phyloP scores from a whole-genome alignment of 129 eudicot species.

The Flaveria robusta region DNA sequence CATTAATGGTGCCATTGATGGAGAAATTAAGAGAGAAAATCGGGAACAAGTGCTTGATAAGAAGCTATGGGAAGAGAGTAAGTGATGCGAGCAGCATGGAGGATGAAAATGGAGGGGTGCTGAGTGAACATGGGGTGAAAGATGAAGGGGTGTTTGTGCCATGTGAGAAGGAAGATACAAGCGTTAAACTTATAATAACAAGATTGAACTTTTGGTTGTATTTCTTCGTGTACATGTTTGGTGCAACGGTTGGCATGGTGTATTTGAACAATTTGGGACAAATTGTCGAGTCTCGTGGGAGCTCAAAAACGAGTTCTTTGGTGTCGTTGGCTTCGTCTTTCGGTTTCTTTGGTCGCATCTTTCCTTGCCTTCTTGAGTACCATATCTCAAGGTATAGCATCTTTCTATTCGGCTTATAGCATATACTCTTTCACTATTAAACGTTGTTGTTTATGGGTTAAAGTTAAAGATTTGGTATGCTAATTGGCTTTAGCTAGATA shows the following conservation, averaged over 20 bases:
- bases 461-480: no score
- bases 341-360: constrained; percentile 77
- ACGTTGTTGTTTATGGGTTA: no score
- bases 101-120: constrained; percentile 21
- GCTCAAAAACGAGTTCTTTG: constrained; percentile 53
- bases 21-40: constrained; percentile 49
- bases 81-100: constrained; percentile 25
- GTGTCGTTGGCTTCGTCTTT: constrained; percentile 83
- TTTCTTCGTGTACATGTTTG: constrained; percentile 70
- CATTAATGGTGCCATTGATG: constrained; percentile 54
- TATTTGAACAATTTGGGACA: constrained; percentile 88
- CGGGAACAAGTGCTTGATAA: constrained; percentile 54
- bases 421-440: background rate
- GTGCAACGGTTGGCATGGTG: constrained; percentile 86
- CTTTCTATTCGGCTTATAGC: background rate
- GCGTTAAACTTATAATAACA: constrained; percentile 48
- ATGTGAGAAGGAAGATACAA: constrained; percentile 46
- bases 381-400: constrained; percentile 46
- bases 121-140: constrained; percentile 31
- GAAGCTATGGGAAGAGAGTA: constrained; percentile 39
- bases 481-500: no score
- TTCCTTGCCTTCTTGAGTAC: constrained; percentile 67
- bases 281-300: constrained; percentile 80
- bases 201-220: constrained; percentile 82
- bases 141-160: constrained; percentile 14